A percentile compares a stretch with the other conserved stretches of the same genome.
phyloP scores from a whole-genome alignment of 192 early-diverging fungal genomes.

The Coemansia sp. region DNA sequence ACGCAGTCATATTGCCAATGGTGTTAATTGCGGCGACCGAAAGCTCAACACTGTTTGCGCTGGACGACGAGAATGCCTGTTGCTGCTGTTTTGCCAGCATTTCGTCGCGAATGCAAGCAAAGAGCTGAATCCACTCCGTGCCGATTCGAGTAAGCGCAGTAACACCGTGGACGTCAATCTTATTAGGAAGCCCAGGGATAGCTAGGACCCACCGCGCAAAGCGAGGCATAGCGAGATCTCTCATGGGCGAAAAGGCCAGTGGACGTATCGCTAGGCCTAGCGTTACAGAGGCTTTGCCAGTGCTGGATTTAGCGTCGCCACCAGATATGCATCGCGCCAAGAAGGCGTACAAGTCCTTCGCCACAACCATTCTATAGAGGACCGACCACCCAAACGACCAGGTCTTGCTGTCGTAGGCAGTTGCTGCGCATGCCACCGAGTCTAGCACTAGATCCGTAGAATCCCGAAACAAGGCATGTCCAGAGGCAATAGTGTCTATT shows the following conservation, averaged over 20 bases:
- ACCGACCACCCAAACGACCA: constrained; percentile 2
- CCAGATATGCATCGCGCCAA: constrained; percentile 16
- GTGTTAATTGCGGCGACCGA: constrained; percentile 33
- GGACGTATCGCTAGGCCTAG: constrained; percentile 19
- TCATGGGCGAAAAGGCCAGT: background rate
- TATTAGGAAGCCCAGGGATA: constrained; percentile 43
- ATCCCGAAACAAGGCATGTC: background rate
- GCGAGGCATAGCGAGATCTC: constrained; percentile 12
- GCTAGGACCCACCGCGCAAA: constrained; percentile 36
- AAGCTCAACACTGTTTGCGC: background rate
- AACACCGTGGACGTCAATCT: constrained; percentile 32
- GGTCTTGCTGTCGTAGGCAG: background rate
- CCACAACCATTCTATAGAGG: constrained; percentile 13
- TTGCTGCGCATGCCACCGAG: constrained; percentile 3
- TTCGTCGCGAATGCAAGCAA: constrained; percentile 2
- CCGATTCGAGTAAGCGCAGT: constrained; percentile 21
- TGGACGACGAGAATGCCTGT: background rate
- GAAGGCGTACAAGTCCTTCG: constrained; percentile 26
- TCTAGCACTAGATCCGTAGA: constrained; percentile 3
- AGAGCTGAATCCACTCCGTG: constrained; percentile 17
- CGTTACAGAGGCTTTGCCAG: background rate
- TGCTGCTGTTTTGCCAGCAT: constrained; percentile 15
- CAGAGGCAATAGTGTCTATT: constrained; percentile 3
- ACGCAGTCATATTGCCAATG: constrained; percentile 42
- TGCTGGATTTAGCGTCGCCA: background rate